Conservation (phyloP, 768 basidiomycete genomes). For the Tricholoma flavovirens region DNA sequence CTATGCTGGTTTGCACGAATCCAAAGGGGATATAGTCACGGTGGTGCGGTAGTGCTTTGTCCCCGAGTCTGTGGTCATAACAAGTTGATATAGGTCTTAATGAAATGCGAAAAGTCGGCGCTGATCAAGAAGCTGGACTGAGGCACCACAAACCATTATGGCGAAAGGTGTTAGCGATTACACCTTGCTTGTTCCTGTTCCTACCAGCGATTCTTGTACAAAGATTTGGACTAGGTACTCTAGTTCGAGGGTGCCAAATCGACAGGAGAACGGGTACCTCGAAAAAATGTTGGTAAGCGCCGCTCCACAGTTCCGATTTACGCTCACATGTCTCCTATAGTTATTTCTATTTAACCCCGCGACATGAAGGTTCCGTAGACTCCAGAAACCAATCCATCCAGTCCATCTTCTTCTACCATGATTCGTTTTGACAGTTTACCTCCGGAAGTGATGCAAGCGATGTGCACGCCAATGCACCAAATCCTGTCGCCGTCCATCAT, state of each 20-base stretch:
- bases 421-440: slow-evolving; percentile 75
- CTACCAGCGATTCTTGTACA: not conserved
- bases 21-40: not conserved
- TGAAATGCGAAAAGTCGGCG: not conserved
- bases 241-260: not conserved
- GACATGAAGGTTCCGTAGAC: slow-evolving; percentile 9
- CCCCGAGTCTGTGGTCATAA: no score
- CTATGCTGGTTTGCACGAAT: not conserved
- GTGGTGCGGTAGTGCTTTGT: no score
- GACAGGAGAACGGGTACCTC: not conserved
- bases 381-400: slow-evolving; percentile 4
- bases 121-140: no score
- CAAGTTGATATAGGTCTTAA: no score
- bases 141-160: not conserved
- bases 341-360: slow-evolving; percentile 11
- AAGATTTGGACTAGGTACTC: not conserved
- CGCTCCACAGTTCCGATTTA: slow-evolving; percentile 10
- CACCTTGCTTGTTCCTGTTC: slow-evolving; percentile 1
- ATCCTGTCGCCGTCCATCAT: slow-evolving; percentile 42
- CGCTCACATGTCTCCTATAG: slow-evolving; percentile 16
- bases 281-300: slow-evolving; percentile 15
- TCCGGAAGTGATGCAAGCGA: slow-evolving; percentile 73
- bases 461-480: slow-evolving; percentile 83
- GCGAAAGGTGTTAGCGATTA: not conserved
- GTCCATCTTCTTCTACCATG: slow-evolving; percentile 33